Evolutionary conservation across 176 grass and related monocot species (phyloP).

Genomic region (Hordeum vulgare): MorexV3_pseudomolecules_assembly NC_058519.1:628320689-628321188

Average conservation of each 20-base stretch:
- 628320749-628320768: not conserved
- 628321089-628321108: slow-evolving; percentile 83
- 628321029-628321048: slow-evolving; percentile 91
- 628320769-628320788: not conserved
- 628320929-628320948: slow-evolving; percentile 99
- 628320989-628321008: slow-evolving; percentile 91
- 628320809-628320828: not conserved
- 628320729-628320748: not conserved
- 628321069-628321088: slow-evolving; percentile 84
- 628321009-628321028: slow-evolving; percentile 98
- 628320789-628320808: not conserved
- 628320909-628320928: slow-evolving; percentile 98
- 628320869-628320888: slow-evolving; percentile 95
- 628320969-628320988: slow-evolving; percentile 88
- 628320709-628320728: not conserved
- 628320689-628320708: not conserved
- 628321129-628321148: slow-evolving; percentile 96
- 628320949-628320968: slow-evolving; percentile 97
- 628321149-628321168: slow-evolving; percentile 87
- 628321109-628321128: slow-evolving; percentile 93
- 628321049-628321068: slow-evolving; percentile 92
- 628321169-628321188: slow-evolving; percentile 86
- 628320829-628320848: slow-evolving; percentile 14
- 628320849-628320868: slow-evolving; percentile 42
- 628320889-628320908: slow-evolving; percentile 97